phyloP scores from a whole-genome alignment of 2,329 filamentous ascomycete genomes.

The Conoideocrella luteorostrata region DNA sequence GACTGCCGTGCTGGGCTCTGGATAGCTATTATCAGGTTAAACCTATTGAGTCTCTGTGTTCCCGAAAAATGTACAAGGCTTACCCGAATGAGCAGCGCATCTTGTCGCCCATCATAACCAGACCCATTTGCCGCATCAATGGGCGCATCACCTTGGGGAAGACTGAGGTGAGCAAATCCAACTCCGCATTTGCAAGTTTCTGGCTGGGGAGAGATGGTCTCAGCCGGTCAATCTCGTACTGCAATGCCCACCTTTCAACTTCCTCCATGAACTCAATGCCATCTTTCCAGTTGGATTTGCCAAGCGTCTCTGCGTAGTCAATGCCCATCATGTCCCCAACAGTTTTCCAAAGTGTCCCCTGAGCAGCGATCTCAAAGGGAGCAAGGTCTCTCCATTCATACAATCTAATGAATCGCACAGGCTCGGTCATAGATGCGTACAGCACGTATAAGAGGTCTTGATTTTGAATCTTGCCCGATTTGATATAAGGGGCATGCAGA shows the following conservation, averaged over 20 bases:
- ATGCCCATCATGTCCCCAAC: conserved; percentile 68
- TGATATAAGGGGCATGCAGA: conserved; percentile 29
- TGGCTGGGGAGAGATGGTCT: conserved; percentile 43
- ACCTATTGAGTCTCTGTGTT: no score
- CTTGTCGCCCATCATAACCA: conserved; percentile 57
- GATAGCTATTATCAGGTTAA: conserved; percentile 28
- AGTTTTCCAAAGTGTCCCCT: conserved; percentile 64
- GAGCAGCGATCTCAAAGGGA: conserved; percentile 60
- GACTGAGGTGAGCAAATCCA: conserved; percentile 52
- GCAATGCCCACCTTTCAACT: conserved; percentile 38
- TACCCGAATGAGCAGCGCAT: conserved; percentile 61
- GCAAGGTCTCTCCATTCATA: conserved; percentile 67
- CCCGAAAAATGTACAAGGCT: conserved; percentile 15
- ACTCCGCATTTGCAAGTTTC: conserved; percentile 51
- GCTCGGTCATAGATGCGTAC: conserved; percentile 59
- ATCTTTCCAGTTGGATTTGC: conserved; percentile 35
- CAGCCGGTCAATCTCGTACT: conserved; percentile 56
- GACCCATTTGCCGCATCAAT: conserved; percentile 43
- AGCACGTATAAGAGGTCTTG: conserved; percentile 33
- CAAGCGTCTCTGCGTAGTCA: conserved; percentile 35
- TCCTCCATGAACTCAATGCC: conserved; percentile 47
- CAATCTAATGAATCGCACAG: conserved; percentile 52
- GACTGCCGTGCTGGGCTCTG: conserved; percentile 33
- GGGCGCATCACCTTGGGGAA: conserved; percentile 41
- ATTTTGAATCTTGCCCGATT: conserved; percentile 29